Evolutionary conservation across 768 basidiomycete species (phyloP).

Genomic region (Suillus clintonianus): DNA sequence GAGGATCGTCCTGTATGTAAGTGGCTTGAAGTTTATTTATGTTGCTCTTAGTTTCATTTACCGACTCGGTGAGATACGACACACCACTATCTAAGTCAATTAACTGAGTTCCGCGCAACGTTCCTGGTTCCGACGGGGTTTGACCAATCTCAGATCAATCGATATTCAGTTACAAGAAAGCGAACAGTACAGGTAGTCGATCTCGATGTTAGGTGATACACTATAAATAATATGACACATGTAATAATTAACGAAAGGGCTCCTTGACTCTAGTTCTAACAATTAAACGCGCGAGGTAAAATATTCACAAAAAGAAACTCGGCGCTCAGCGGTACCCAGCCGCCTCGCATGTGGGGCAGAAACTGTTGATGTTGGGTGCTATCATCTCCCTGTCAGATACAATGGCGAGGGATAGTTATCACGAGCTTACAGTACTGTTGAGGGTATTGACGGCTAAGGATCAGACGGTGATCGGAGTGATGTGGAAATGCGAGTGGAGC

Average conservation of each 20-base stretch:
- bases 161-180: constrained; percentile 26
- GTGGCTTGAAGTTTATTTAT: too few relatives aligned
- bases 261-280: constrained; percentile 12
- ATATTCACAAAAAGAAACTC: neutral
- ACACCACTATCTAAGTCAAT: neutral
- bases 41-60: neutral
- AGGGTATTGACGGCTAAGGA: constrained; percentile 42
- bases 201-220: constrained; percentile 8
- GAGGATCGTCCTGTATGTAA: neutral
- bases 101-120: neutral
- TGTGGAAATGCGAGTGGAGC: neutral
- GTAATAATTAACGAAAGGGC: constrained; percentile 23
- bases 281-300: constrained; percentile 8
- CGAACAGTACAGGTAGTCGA: constrained; percentile 11
- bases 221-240: constrained; percentile 14
- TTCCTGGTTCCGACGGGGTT: neutral
- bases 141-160: constrained; percentile 11
- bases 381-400: constrained; percentile 2
- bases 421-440: constrained; percentile 46
- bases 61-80: neutral
- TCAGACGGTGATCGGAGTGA: neutral
- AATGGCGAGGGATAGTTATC: neutral
- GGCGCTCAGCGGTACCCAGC: constrained; percentile 24
- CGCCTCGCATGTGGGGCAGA: constrained; percentile 43
- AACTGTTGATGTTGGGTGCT: constrained; percentile 46